phyloP scores from a whole-genome alignment of 1,284 basidiomycete species.

The Malassezia globosa region DNA sequence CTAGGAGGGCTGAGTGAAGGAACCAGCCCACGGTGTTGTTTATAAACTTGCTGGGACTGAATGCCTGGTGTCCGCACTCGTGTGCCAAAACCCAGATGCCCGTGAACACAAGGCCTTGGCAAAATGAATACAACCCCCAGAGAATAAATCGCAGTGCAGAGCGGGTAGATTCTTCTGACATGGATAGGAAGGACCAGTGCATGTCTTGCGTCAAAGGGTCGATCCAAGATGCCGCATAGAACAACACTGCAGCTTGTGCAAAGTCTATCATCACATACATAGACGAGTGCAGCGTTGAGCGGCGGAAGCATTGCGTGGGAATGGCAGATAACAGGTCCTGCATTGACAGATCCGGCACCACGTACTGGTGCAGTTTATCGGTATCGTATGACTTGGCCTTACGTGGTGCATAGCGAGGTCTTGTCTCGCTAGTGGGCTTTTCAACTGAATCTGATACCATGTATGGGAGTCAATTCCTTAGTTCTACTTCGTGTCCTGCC shows the following conservation, averaged over 20 bases:
- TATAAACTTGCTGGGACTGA: constrained; percentile 83
- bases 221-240: constrained; percentile 60
- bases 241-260: constrained; percentile 59
- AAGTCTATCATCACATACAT: constrained; percentile 71
- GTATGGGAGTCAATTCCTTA: too few species aligned
- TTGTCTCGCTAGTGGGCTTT: neutral
- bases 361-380: constrained; percentile 49
- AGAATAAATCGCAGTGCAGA: constrained; percentile 58
- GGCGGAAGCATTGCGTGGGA: constrained; percentile 82
- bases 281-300: constrained; percentile 73
- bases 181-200: constrained; percentile 31
- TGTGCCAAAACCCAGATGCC: constrained; percentile 82
- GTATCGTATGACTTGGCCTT: constrained; percentile 33
- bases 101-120: constrained; percentile 75
- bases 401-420: constrained; percentile 35
- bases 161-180: constrained; percentile 60
- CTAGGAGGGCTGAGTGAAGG: constrained; percentile 80
- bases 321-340: constrained; percentile 78
- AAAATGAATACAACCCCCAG: constrained; percentile 73
- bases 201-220: constrained; percentile 50
- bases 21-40: constrained; percentile 93
- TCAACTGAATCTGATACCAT: neutral
- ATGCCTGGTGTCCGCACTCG: constrained; percentile 74
- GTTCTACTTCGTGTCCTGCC: too few species aligned
- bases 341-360: constrained; percentile 68